Evolutionary conservation across 495 filamentous ascomycete genomes (phyloP).

Genomic region (Oleoguttula mirabilis): DNA sequence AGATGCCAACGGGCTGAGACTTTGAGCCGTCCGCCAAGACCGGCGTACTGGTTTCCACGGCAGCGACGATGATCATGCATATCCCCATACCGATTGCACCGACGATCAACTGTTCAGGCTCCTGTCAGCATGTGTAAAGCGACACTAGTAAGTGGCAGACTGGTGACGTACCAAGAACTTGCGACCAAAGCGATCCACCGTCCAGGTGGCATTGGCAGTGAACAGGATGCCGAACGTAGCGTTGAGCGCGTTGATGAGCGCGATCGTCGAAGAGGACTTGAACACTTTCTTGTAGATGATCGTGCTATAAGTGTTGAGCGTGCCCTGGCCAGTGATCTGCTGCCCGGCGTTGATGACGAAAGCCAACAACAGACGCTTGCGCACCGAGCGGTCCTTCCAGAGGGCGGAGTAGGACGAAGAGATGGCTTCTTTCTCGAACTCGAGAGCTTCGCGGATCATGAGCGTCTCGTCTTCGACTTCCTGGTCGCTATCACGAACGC

Average conservation of each 20-base stretch:
- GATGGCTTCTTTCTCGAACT: conserved; percentile 52
- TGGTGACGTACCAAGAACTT: conserved; percentile 47
- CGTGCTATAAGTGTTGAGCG: conserved; percentile 51
- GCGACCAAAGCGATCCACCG: conserved; percentile 42
- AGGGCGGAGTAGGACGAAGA: conserved; percentile 43
- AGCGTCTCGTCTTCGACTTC: conserved; percentile 48
- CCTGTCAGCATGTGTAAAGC: no score
- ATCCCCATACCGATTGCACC: conserved; percentile 48
- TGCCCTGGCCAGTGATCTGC: conserved; percentile 50
- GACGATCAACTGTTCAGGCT: conserved; percentile 37
- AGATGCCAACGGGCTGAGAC: conserved; percentile 45
- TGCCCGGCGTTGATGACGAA: conserved; percentile 49
- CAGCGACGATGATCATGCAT: conserved; percentile 30
- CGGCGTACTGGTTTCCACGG: conserved; percentile 36
- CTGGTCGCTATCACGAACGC: conserved; percentile 41
- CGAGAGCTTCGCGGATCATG: conserved; percentile 46
- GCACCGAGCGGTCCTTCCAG: conserved; percentile 49
- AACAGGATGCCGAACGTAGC: conserved; percentile 29
- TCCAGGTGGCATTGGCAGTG: conserved; percentile 25
- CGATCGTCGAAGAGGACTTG: conserved; percentile 27
- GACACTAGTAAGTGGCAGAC: no score
- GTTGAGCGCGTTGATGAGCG: conserved; percentile 26
- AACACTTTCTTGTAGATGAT: conserved; percentile 56
- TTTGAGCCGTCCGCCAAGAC: conserved; percentile 36
- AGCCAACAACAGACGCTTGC: conserved; percentile 44